A percentile compares a stretch with the other conserved stretches of the same genome.
phyloP scores from a whole-genome alignment of 2,329 filamentous ascomycete genomes.

The Emergomyces pasteurianus region DNA sequence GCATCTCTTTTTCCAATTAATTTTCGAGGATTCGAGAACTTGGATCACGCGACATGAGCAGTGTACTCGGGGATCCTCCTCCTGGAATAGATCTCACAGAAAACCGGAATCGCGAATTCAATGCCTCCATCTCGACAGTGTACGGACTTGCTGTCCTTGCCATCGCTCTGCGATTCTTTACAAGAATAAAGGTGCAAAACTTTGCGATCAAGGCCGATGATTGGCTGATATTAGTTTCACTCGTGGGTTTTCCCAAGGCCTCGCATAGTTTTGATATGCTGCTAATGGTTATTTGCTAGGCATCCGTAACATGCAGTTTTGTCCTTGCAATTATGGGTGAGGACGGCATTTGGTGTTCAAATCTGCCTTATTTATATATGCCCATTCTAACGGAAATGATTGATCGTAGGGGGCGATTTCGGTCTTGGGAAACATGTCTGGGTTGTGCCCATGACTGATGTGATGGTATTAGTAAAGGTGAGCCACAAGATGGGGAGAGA shows the following conservation, averaged over 20 bases:
- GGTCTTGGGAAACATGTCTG: conserved; percentile 6
- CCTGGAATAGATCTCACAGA: conserved; percentile 7
- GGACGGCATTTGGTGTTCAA: background rate
- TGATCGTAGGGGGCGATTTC: background rate
- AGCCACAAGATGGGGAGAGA: background rate
- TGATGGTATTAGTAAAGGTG: conserved; percentile 1
- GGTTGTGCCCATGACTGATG: background rate
- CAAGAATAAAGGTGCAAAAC: conserved; percentile 3
- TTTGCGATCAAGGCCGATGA: conserved; percentile 8
- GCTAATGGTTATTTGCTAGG: background rate
- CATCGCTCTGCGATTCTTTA: conserved; percentile 7
- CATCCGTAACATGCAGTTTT: background rate
- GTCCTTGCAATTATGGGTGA: background rate
- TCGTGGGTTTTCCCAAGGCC: conserved; percentile 3
- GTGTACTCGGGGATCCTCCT: background rate
- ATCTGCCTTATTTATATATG: background rate
- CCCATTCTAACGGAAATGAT: background rate
- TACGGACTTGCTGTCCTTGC: conserved; percentile 8
- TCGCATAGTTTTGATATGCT: background rate
- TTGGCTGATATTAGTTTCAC: conserved; percentile 6
- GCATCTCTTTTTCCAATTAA: no score
- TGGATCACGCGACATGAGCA: background rate
- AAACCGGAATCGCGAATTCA: conserved; percentile 4
- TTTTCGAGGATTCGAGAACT: background rate
- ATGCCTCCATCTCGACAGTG: conserved; percentile 1